These are phyloP conservation scores for Micromonas commoda DNA, from an alignment of 139 green algal species.

Conservation along the genomic window DNA sequence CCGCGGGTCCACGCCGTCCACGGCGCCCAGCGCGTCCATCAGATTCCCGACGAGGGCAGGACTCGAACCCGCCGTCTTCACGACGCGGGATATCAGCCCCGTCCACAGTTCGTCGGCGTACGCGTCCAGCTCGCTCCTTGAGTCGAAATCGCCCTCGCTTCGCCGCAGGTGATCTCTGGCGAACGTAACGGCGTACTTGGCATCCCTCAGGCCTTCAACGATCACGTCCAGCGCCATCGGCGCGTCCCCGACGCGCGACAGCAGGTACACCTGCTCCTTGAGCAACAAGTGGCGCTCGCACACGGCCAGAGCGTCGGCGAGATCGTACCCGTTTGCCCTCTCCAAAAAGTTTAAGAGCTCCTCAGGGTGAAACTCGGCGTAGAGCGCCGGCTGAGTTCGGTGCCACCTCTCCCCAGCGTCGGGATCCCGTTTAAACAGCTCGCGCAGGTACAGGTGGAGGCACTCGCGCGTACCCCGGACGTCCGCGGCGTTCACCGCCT, in stretches of 20 bases:
- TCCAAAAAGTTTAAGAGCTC: conserved; percentile 76
- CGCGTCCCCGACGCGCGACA: conserved; percentile 79
- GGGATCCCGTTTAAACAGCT: not conserved
- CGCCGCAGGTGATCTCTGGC: not conserved
- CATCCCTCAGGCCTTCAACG: too few species aligned
- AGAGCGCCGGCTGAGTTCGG: conserved; percentile 71
- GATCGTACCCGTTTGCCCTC: conserved; percentile 62
- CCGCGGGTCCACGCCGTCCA: not conserved
- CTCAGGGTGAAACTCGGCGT: conserved; percentile 63
- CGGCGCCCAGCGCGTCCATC: not conserved
- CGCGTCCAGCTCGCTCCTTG: too few species aligned
- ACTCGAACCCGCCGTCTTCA: not conserved
- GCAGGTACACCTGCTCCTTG: conserved; percentile 74
- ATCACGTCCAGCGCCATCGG: conserved; percentile 75
- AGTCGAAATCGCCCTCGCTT: not conserved
- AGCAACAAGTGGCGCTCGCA: conserved; percentile 60
- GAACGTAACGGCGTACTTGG: too few species aligned
- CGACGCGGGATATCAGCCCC: not conserved
- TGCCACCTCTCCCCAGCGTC: conserved; percentile 5
- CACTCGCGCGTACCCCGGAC: not conserved
- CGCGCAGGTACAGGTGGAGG: not conserved
- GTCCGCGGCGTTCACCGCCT: conserved; percentile 40
- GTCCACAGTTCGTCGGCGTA: not conserved
- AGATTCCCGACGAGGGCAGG: not conserved
- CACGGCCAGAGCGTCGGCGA: conserved; percentile 69